Conservation (phyloP, 345 rosid genomes). For the Brassica incana region DNA sequence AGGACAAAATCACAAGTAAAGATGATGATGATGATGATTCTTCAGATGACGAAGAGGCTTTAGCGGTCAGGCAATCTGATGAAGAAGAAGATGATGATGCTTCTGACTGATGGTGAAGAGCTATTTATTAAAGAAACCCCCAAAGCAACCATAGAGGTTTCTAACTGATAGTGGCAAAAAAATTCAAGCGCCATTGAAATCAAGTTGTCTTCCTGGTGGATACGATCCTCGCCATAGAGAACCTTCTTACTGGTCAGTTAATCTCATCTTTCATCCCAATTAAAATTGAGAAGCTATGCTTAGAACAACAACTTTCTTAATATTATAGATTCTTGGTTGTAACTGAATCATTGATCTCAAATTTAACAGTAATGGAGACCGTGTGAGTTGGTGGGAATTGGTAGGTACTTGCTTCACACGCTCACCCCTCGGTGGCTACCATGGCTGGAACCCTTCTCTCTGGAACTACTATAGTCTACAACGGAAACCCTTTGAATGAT, state of each 20-base stretch:
- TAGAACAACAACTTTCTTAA: background rate
- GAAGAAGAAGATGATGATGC: constrained; percentile 49
- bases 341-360: constrained; percentile 15
- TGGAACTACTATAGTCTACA: constrained; percentile 81
- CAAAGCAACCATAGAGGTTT: constrained; percentile 28
- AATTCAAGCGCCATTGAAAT: constrained; percentile 35
- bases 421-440: constrained; percentile 93
- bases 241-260: constrained; percentile 78
- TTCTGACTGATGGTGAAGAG: constrained; percentile 58
- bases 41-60: constrained; percentile 60
- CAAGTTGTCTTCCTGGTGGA: constrained; percentile 68
- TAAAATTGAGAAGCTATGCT: too few relatives aligned
- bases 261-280: background rate
- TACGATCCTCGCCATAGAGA: constrained; percentile 94
- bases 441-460: constrained; percentile 96
- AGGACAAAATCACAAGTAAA: constrained; percentile 33
- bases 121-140: constrained; percentile 42
- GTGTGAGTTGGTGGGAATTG: constrained; percentile 93
- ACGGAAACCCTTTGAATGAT: constrained; percentile 84
- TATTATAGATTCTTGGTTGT: background rate
- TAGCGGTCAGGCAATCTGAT: constrained; percentile 48
- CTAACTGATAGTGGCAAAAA: constrained; percentile 34
- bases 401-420: constrained; percentile 81
- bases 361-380: constrained; percentile 73
- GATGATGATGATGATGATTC: constrained; percentile 52